phyloP scores from a whole-genome alignment of 495 filamentous ascomycete species.

The Talaromyces wortmannii region DNA sequence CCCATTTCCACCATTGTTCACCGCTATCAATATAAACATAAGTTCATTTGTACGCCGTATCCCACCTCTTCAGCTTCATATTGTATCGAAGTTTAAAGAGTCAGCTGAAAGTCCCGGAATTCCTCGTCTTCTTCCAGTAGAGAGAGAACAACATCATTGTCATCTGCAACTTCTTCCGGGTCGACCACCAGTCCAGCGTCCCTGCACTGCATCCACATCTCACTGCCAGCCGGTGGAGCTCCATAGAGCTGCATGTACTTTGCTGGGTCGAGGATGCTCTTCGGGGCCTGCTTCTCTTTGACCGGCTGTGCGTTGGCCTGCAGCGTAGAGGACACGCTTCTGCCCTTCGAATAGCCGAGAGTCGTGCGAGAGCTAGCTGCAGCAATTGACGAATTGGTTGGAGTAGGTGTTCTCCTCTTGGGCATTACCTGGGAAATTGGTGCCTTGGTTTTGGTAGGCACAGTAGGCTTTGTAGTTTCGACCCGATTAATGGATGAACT shows the following conservation, averaged over 20 bases:
- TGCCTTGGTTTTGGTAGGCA: constrained; percentile 29
- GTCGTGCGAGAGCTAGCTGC: constrained; percentile 65
- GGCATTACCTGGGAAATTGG: constrained; percentile 30
- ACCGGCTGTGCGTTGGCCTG: constrained; percentile 17
- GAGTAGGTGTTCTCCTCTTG: constrained; percentile 25
- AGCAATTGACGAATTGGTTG: constrained; percentile 46
- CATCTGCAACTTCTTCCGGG: constrained; percentile 12
- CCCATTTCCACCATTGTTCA: neutral
- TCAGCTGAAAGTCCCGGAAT: constrained; percentile 34
- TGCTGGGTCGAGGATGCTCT: constrained; percentile 28
- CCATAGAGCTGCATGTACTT: constrained; percentile 39
- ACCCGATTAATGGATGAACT: constrained; percentile 15
- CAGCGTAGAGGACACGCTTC: constrained; percentile 49
- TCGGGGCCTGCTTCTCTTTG: constrained; percentile 10
- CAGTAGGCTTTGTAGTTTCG: constrained; percentile 20
- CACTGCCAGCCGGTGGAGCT: constrained; percentile 29
- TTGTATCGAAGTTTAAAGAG: constrained; percentile 17
- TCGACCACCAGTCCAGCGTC: constrained; percentile 29
- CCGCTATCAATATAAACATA: neutral
- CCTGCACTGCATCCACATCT: constrained; percentile 35
- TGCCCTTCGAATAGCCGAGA: constrained; percentile 73
- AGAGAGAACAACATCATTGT: constrained; percentile 20
- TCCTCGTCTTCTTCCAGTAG: constrained; percentile 37
- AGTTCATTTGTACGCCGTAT: neutral
- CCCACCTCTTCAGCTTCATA: neutral